Percentiles rank a stretch among this genome's conserved stretches.
Evolutionary conservation across 345 rosid species (phyloP).

Genomic region (Zanthoxylum bungeanum): DNA sequence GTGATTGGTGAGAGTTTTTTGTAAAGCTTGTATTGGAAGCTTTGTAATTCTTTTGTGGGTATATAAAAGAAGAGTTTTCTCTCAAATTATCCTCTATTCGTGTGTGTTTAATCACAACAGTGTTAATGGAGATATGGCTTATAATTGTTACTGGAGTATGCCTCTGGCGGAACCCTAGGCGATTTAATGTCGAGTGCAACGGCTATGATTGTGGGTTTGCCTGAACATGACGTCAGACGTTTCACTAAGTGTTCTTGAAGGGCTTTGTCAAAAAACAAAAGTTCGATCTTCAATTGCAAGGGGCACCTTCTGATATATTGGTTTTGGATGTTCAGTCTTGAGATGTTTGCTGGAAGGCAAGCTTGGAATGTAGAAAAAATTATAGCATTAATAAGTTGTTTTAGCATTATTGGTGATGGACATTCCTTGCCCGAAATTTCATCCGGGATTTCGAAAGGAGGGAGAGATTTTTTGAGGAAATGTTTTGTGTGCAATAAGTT

Average conservation of each 20-base stretch:
- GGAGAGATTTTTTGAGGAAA: slow-evolving; percentile 22
- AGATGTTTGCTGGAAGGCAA: slow-evolving; percentile 41
- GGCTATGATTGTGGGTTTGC: slow-evolving; percentile 28
- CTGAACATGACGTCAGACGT: slow-evolving; percentile 27
- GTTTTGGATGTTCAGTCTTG: slow-evolving; percentile 51
- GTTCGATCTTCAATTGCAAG: slow-evolving; percentile 6
- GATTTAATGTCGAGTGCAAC: slow-evolving; percentile 10
- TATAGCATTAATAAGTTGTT: neutral
- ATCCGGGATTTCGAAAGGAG: slow-evolving; percentile 18
- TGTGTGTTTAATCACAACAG: too few species aligned
- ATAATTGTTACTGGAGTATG: slow-evolving; percentile 42
- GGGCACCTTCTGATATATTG: slow-evolving; percentile 45
- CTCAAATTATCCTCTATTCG: too few species aligned
- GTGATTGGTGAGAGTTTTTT: too few species aligned
- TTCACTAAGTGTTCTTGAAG: slow-evolving; percentile 38
- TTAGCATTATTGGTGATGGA: slow-evolving; percentile 7
- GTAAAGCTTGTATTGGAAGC: too few species aligned
- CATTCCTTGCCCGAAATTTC: slow-evolving; percentile 24
- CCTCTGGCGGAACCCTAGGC: slow-evolving; percentile 37
- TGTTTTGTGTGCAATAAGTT: slow-evolving; percentile 25
- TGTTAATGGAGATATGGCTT: slow-evolving; percentile 25
- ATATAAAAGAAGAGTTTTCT: too few species aligned
- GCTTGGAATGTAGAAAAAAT: slow-evolving; percentile 30
- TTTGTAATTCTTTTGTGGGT: too few species aligned
- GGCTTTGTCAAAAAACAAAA: slow-evolving; percentile 21